Base-by-base conservation (phyloP, 139 green algal genomes). In the Closterium sp. region DNA sequence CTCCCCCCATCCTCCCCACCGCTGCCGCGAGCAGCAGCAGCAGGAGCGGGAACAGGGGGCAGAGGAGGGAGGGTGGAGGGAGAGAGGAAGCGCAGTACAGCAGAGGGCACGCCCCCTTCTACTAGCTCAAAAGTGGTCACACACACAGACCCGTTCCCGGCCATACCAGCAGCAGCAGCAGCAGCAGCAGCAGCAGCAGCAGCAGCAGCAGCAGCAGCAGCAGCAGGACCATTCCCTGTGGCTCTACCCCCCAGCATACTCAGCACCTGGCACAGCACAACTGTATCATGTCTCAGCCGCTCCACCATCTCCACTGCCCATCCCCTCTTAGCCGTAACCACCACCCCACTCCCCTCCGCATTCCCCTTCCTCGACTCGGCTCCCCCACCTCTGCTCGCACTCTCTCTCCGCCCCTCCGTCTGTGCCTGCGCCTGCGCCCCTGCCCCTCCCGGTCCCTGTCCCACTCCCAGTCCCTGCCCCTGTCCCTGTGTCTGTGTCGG, bases 41-140 rank as follows among this genome's bases (percentile, higher is more conserved):
- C 55, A 76, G 55, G 1, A 76, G 55, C 2, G 55, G 16, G 12
- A 76, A n/a, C n/a, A n/a, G 55, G 25, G 55, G 55, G 25, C 16
- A 3, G 55, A 76, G 55, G 55, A 76, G 55, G 55, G 55, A 19
- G 55, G 25, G 55, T 28, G 25, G 55, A 76, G 25, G 93, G 94
- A 21, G 91, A 92, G 87, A 99, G 93, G 95, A 97, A 98, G 32
- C 43, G 83, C 23, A 94, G 87, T 31, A 99, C 94, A 31, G 94
- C 87, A n/a, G 86, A 86, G 31, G 98, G 94, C 30, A 93, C 94
- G 0, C 97, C 97, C 86, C 96, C 97, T 92, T 91, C 96, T 4
- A 99, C 86, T 90, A 99, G 96, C 96, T 99, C 97, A 95, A 98
- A 99, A 12, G 97, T 97, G 23, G 95, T 97, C n/a, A 98, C 90